Base-by-base conservation (phyloP, 345 rosid genomes). In the Jatropha curcas region DNA sequence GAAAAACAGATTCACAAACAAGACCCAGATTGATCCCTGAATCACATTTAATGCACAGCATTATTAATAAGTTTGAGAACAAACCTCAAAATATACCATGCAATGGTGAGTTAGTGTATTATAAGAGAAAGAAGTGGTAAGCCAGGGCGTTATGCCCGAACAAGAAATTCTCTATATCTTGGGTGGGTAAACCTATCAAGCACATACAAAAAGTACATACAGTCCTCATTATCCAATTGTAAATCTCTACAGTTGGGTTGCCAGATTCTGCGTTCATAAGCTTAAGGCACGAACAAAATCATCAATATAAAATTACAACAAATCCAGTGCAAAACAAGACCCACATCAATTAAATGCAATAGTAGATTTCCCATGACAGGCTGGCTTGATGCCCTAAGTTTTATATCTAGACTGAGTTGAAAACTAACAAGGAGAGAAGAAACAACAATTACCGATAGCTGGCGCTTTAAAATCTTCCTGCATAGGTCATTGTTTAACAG, bases 71-170 rank as follows among this genome's bases (percentile, higher is more conserved):
- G 70, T 46, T 10, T 17, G 24, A 59, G 46, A 62, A 84, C 84
- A 75, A 78, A 95, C 99, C 99, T 95, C 98, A 77, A 91, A n/a
- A 95, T 82, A 95, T 92, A 53, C 98, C 99, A 83, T 95, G 99
- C 75, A 95, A 79, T 83, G 89, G 99, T 81, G 92, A 98, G 82
- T 98, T 95, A 13, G 99, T 92, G 83, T 95, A 95, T 65, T 95
- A 92, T 75, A 92, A 95, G 60, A 95, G 99, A 85, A 95, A 95
- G 72, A n/a, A 95, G 83, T 39, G 99, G 99, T 48, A 95, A 81
- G 68, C 99, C 99, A 43, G 98, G 98, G 99, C n/a, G 97, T 90
- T 70, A 95, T 17, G 99, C 99, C 25, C 98, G 87, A 43, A 95
- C 99, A 65, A 98, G 92, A 84, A n/a, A n/a, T n/a, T 92, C 99